Conservation (phyloP, 2,329 filamentous ascomycete species). For the Fusarium coffeatum region DNA sequence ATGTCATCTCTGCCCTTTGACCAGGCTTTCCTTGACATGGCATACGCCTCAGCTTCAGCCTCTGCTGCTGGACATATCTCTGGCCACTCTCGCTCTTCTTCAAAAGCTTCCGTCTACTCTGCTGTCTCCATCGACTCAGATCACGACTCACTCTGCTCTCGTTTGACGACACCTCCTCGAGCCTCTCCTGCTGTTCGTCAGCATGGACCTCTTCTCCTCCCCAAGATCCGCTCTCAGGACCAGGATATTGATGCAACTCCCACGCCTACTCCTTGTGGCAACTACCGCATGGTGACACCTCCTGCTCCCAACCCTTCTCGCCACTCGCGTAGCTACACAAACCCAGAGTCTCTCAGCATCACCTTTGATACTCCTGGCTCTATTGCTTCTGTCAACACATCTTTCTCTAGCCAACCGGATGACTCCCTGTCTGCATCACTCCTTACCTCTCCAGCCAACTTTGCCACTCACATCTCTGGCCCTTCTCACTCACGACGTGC, state of each 20-base stretch:
- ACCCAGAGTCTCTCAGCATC: conserved; percentile 65
- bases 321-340: conserved; percentile 70
- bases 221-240: conserved; percentile 88
- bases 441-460: conserved; percentile 74
- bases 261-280: conserved; percentile 63
- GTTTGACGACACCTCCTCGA: conserved; percentile 73
- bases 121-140: conserved; percentile 68
- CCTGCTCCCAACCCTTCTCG: conserved; percentile 51
- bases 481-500: conserved; percentile 62
- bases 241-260: conserved; percentile 74
- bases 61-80: conserved; percentile 47
- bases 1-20: conserved; percentile 63
- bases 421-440: conserved; percentile 58
- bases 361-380: conserved; percentile 46
- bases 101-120: conserved; percentile 72
- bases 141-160: conserved; percentile 74
- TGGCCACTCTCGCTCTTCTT: conserved; percentile 71
- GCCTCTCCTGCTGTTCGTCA: conserved; percentile 78
- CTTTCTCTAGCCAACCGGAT: conserved; percentile 54
- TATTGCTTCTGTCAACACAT: conserved; percentile 50
- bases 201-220: conserved; percentile 82
- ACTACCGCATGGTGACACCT: conserved; percentile 53
- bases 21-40: conserved; percentile 66
- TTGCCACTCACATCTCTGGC: conserved; percentile 55
- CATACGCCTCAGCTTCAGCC: conserved; percentile 51